Percentiles rank a stretch among this genome's conserved stretches.
Evolutionary conservation across 805 yeast genomes (phyloP).

Genomic region (Starmerella etchellsii): DNA sequence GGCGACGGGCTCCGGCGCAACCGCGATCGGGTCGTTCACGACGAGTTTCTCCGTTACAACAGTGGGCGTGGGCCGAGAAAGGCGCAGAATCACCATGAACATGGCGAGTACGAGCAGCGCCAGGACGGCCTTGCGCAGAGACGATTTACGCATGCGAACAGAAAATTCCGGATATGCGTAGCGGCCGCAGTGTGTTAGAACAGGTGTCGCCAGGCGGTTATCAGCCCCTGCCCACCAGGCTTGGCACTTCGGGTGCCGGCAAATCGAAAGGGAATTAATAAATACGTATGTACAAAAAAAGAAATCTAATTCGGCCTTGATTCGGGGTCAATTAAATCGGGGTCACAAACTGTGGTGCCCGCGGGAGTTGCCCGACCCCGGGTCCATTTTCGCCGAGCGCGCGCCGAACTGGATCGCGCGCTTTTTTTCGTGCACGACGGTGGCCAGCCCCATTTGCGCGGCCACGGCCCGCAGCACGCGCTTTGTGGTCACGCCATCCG

Average conservation of each 20-base stretch:
- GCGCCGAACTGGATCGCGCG: conserved; percentile 97
- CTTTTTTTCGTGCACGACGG: conserved; percentile 63
- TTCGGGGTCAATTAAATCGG: too few species aligned
- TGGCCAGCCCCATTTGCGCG: conserved; percentile 30
- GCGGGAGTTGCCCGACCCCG: conserved; percentile 58
- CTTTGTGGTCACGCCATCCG: conserved; percentile 29
- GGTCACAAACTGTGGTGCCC: too few species aligned
- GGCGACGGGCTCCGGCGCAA: background rate
- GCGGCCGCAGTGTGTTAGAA: too few species aligned
- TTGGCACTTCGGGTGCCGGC: too few species aligned
- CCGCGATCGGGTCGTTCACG: background rate
- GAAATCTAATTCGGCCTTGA: too few species aligned
- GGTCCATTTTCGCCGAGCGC: conserved; percentile 82
- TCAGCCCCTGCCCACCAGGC: too few species aligned
- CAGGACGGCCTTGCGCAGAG: conserved; percentile 7
- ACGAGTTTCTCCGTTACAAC: background rate
- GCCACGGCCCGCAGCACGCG: conserved; percentile 54
- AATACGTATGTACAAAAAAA: too few species aligned
- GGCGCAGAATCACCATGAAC: conserved; percentile 13
- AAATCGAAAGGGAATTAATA: too few species aligned
- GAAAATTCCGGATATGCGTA: too few species aligned
- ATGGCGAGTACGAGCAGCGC: conserved; percentile 8
- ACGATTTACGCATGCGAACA: conserved; percentile 12
- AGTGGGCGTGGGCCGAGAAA: conserved; percentile 2
- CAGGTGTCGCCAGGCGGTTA: too few species aligned